Conservation (phyloP, 768 basidiomycete genomes). For the Leccinum pellstonianum region DNA sequence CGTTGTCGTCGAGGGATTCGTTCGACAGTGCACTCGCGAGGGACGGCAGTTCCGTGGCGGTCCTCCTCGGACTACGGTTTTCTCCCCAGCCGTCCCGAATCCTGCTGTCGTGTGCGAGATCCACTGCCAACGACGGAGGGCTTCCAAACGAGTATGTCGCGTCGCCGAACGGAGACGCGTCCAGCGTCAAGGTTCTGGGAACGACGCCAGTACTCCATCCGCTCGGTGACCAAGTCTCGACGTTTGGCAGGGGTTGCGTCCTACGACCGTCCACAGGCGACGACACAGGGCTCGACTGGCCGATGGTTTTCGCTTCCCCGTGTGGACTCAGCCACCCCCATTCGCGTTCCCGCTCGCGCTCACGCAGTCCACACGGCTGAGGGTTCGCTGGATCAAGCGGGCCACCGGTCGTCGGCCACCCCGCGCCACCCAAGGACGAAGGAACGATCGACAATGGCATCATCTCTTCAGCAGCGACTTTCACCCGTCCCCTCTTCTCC, state of each 20-base stretch:
- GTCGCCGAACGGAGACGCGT: constrained; percentile 6
- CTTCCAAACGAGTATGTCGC: background rate
- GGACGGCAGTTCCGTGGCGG: constrained; percentile 10
- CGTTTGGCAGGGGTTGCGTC: background rate
- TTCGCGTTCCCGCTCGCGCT: constrained; percentile 5
- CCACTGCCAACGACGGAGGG: background rate
- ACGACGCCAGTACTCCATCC: constrained; percentile 3
- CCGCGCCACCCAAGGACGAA: background rate
- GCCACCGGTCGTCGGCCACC: constrained; percentile 26
- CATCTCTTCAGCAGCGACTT: background rate
- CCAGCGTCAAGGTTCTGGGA: background rate
- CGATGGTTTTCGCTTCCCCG: background rate
- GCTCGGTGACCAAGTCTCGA: background rate
- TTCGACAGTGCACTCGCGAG: constrained; percentile 21
- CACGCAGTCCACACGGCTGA: constrained; percentile 10
- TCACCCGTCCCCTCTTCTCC: background rate
- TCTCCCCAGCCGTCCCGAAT: background rate
- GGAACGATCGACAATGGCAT: background rate
- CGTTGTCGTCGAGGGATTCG: constrained; percentile 14
- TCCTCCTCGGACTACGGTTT: background rate
- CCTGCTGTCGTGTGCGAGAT: background rate
- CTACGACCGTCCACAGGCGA: background rate
- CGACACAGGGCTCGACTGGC: background rate
- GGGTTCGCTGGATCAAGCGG: constrained; percentile 27
- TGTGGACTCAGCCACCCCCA: background rate